Evolutionary conservation across 352 stramenopile genomes (phyloP).

Genomic region (Globisporangium cylindrosporum): DNA sequence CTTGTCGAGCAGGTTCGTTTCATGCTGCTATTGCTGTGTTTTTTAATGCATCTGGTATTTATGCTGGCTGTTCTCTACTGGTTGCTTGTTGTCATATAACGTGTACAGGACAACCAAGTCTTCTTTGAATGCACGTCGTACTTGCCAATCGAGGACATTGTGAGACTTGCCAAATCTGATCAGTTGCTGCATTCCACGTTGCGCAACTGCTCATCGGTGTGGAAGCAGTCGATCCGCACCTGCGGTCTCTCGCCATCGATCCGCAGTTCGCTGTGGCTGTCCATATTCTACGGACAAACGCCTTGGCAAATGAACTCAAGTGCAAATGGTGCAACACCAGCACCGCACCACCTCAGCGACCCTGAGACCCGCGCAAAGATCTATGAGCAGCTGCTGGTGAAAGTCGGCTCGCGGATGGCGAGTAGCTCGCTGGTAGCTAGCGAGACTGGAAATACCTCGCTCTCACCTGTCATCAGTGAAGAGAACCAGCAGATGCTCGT

Average conservation of each 20-base stretch:
- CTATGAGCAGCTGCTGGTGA: conserved; percentile 67
- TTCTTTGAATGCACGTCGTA: conserved; percentile 45
- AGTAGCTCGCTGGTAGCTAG: conserved; percentile 19
- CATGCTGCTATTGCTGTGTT: not conserved
- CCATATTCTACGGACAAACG: conserved; percentile 54
- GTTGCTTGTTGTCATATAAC: not conserved
- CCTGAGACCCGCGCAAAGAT: conserved; percentile 37
- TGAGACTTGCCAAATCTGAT: conserved; percentile 31
- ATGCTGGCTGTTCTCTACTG: not conserved
- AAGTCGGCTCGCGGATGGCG: conserved; percentile 44
- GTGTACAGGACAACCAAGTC: conserved; percentile 25
- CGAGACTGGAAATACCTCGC: not conserved
- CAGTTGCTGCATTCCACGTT: conserved; percentile 17
- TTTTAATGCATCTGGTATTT: not conserved
- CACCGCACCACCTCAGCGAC: conserved; percentile 42
- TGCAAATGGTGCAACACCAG: conserved; percentile 6
- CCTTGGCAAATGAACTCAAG: conserved; percentile 31
- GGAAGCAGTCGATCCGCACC: conserved; percentile 71
- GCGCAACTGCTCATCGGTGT: conserved; percentile 42
- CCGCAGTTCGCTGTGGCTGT: conserved; percentile 66
- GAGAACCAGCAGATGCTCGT: conserved; percentile 52
- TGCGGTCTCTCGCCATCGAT: conserved; percentile 41
- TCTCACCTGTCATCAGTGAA: conserved; percentile 20
- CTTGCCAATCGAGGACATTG: conserved; percentile 47
- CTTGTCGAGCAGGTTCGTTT: conserved; percentile 4